A percentile compares a stretch with the other conserved stretches of the same genome.
Conservation (phyloP, 1,284 basidiomycete genomes). For the Stereum hirsutum region DNA sequence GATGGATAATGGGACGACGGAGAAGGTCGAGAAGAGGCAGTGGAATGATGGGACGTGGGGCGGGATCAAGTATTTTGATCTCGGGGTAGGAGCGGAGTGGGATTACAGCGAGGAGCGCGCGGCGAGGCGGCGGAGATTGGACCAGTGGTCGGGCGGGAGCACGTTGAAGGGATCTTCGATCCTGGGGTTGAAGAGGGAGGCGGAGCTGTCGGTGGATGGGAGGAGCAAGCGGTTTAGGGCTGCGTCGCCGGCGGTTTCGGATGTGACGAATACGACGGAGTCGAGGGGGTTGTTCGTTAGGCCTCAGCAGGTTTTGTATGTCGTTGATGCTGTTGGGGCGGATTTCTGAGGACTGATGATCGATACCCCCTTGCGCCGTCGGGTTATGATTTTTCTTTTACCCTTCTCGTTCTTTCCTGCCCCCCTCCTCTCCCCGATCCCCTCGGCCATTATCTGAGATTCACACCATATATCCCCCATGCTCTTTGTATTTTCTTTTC, state of each 20-base stretch:
- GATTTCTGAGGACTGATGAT: no score
- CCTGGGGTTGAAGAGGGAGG: constrained; percentile 50
- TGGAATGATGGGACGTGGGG: constrained; percentile 82
- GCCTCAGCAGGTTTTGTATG: constrained; percentile 75
- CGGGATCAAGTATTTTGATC: constrained; percentile 76
- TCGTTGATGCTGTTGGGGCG: constrained; percentile 59
- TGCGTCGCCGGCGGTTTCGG: constrained; percentile 58
- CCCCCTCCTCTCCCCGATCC: no score
- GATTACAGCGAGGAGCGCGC: constrained; percentile 40
- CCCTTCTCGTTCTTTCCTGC: no score
- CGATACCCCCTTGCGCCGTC: no score
- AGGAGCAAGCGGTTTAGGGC: constrained; percentile 62
- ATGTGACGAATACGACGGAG: constrained; percentile 49
- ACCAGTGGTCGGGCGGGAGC: constrained; percentile 22
- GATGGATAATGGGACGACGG: constrained; percentile 42
- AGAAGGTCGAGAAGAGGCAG: constrained; percentile 45
- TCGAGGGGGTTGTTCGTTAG: constrained; percentile 70
- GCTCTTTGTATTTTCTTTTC: no score
- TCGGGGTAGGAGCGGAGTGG: constrained; percentile 49
- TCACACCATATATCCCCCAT: no score
- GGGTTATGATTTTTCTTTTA: no score
- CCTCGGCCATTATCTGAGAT: no score
- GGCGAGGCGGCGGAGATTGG: constrained; percentile 39
- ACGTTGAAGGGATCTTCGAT: constrained; percentile 13
- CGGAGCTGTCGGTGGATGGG: constrained; percentile 51